Evolutionary conservation across 306 rosid genomes (phyloP), one percentile per base, ranked within the genome.

Genomic region (Trichosanthes cucumerina): DNA sequence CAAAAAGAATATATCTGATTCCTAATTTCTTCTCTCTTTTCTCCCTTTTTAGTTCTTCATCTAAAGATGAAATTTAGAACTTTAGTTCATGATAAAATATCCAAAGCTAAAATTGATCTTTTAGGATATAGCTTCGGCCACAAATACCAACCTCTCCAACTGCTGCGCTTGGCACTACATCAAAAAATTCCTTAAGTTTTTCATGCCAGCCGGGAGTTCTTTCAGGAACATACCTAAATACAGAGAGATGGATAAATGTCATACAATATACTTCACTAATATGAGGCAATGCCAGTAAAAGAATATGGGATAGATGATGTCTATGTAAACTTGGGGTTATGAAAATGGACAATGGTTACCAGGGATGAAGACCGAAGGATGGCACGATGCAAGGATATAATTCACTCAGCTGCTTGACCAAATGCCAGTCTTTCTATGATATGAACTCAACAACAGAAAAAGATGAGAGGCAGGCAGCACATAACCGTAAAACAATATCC

Each of bases 311-410:
- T 57, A 57, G 26, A 10, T 57, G 19, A 63, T 63, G 13, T 28
- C 70, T 63, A 1, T 4, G 44, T 14, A 62, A 52, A 52, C 23
- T 52, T 1, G 24, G 59, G 6, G 46, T 28, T 77, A 11, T 41
- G 73, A 15, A 21, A 39, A 66, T 24, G 41, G n/a, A 62, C 31
- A 38, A 26, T 56, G 19, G 31, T 49, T 50, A 92, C 98, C 97
- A 91, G 1, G 98, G 96, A 79, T 95, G 96, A 72, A 95, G 88
- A 9, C 97, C 98, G 33, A 91, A 91, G 86, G 84, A 87, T 57
- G 98, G 98, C 65, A 92, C 64, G 62, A 92, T 78, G 50, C 79
- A 87, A 83, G 92, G 91, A 57, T 84, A 47, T 0, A 86, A 46
- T 80, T 88, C 81, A 7, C 90, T 75, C 89, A 95, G 79, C 75